Evolutionary conservation across 2,329 filamentous ascomycete species (phyloP).

Genomic region (Xylariaceae sp.): DNA sequence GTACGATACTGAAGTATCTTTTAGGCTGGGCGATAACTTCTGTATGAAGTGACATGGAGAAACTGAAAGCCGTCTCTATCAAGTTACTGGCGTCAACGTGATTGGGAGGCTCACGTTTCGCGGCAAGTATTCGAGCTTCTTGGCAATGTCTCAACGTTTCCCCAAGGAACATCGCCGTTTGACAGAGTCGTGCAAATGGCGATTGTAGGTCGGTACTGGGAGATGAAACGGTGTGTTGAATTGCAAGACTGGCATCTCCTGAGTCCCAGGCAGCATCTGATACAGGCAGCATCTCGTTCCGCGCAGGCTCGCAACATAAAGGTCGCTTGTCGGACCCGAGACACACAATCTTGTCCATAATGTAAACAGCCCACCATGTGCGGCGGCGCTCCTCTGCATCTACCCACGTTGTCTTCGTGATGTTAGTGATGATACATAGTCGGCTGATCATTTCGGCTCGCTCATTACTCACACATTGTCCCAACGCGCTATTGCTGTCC

Average conservation of each 20-base stretch:
- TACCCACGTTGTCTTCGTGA: conserved; percentile 40
- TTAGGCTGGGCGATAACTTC: conserved; percentile 9
- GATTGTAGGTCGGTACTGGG: conserved; percentile 45
- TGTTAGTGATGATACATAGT: too few relatives aligned
- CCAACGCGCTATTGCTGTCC: conserved; percentile 37
- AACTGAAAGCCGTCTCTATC: conserved; percentile 12
- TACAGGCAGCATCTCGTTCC: conserved; percentile 32
- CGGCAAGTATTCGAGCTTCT: conserved; percentile 7
- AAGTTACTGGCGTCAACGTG: conserved; percentile 17
- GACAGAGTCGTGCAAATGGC: conserved; percentile 50
- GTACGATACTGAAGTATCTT: conserved; percentile 14
- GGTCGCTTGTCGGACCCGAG: conserved; percentile 33
- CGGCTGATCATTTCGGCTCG: too few relatives aligned
- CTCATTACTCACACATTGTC: conserved; percentile 29
- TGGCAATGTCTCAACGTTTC: conserved; percentile 27
- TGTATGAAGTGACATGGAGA: conserved; percentile 7
- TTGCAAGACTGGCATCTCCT: conserved; percentile 32
- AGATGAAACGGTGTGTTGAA: conserved; percentile 34
- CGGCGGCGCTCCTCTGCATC: conserved; percentile 46
- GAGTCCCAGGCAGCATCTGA: conserved; percentile 42
- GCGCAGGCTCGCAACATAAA: conserved; percentile 36
- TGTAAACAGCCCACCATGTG: conserved; percentile 48
- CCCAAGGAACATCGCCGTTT: conserved; percentile 36
- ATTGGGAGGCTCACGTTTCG: conserved; percentile 15
- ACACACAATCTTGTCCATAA: conserved; percentile 40